Evolutionary conservation across 179 eudicot species (phyloP), one percentile per base, ranked within the genome.

Genomic region (Amaranthus tricolor): DNA sequence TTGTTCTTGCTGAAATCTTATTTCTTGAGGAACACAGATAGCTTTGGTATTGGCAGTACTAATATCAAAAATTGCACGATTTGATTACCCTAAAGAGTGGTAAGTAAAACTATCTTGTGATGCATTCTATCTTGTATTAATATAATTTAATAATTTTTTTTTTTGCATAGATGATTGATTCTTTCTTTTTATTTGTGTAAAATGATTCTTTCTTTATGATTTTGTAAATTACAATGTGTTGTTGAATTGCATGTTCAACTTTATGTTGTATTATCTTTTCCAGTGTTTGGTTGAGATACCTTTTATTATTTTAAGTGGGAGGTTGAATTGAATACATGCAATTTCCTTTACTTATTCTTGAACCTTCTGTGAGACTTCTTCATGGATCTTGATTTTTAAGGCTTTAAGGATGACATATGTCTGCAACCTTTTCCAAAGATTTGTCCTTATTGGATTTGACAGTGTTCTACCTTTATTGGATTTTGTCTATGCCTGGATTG

Each of bases 1-100:
- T 72, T 61, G 62, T 76, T 21, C 56, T 64, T 67, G 70, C 74
- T 57, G 74, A 65, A 47, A n/a, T 55, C 51, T 64, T 68, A 50
- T n/a, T 77, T 74, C 43, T 52, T 74, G 49, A 68, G 69, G 54
- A 20, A 48, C 84, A 77, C 94, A 94, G 98, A 92, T 94, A 80
- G 91, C 98, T 71, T 77, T 88, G 80, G 88, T 96, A 76, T 77
- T 94, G 86, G 90, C 97, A 21, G 96, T 94, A 66, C 79, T 94
- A 80, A 89, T 90, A 73, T 94, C 98, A 61, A 94, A 92, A 80
- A 94, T 94, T 74, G 98, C 97, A 76, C 96, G 98, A 21, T 87
- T 90, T 75, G 98, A 94, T 81, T 92, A 94, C 74, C 95, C 97
- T 24, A 92, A 85, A 81, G 94, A 92, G 73, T 94, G 98, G 98